Conservation (phyloP, 148 eudicot genomes). For the Beta vulgaris region DNA sequence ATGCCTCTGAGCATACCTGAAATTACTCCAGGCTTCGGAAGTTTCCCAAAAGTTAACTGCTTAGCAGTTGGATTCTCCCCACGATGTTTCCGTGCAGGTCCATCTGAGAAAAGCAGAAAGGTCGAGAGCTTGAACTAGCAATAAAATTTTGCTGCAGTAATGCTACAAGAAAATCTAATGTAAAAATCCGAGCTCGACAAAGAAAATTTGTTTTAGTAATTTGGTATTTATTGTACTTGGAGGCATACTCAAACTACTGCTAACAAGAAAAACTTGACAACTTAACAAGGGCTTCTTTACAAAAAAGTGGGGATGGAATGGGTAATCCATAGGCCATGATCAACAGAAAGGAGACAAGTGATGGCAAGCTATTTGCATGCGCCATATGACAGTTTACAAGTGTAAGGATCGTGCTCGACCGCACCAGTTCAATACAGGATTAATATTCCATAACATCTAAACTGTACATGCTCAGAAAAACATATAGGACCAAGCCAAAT, state of each 20-base stretch:
- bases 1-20: constrained; percentile 9
- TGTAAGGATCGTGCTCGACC: neutral
- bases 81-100: neutral
- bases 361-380: neutral
- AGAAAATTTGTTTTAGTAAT: too few relatives aligned
- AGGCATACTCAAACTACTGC: neutral
- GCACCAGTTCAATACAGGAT: neutral
- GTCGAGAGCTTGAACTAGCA: neutral
- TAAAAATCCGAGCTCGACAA: neutral
- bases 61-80: neutral
- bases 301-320: neutral
- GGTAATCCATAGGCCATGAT: neutral
- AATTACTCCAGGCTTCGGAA: constrained; percentile 1
- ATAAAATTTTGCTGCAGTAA: neutral
- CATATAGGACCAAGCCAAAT: neutral
- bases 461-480: neutral
- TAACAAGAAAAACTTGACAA: too few relatives aligned
- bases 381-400: neutral
- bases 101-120: neutral
- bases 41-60: constrained; percentile 6
- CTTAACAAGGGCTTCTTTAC: neutral
- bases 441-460: neutral
- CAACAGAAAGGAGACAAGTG: neutral
- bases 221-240: too few relatives aligned
- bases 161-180: neutral